phyloP scores from a whole-genome alignment of 2,329 filamentous ascomycete species.

The Paecilomyces sp. region DNA sequence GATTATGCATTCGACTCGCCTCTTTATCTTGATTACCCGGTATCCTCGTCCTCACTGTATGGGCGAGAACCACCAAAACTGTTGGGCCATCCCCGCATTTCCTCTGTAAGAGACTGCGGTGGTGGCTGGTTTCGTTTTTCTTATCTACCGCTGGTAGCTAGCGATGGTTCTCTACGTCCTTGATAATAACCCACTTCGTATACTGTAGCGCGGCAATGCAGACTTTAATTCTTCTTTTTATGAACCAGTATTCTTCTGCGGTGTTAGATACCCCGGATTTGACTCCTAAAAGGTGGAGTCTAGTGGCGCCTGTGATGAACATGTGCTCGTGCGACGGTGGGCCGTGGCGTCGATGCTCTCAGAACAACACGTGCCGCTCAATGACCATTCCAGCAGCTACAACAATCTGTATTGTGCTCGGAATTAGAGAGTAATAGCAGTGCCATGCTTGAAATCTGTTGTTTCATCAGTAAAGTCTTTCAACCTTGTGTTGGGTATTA shows the following conservation, averaged over 20 bases:
- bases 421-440: no score
- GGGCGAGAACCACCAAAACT: conserved; percentile 20
- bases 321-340: neutral
- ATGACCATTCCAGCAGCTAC: neutral
- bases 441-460: no score
- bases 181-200: conserved; percentile 36
- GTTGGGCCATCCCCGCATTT: conserved; percentile 9
- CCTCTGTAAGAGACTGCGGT: conserved; percentile 10
- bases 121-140: conserved; percentile 24
- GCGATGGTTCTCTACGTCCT: conserved; percentile 33
- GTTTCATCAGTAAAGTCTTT: no score
- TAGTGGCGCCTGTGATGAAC: neutral
- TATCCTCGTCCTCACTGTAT: conserved; percentile 23
- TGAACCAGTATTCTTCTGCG: conserved; percentile 1
- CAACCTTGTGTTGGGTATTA: no score
- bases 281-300: neutral
- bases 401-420: neutral
- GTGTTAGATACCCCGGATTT: conserved; percentile 3
- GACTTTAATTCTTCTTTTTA: conserved; percentile 21
- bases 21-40: conserved; percentile 29
- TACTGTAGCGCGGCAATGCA: conserved; percentile 33
- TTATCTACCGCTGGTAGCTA: conserved; percentile 34
- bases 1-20: conserved; percentile 17
- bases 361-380: neutral
- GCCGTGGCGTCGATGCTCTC: neutral